Percentiles rank a stretch among this genome's conserved stretches.
Evolutionary conservation across 805 yeast species (phyloP).

Genomic region (Isabelozyma pseudorhagii): DNA sequence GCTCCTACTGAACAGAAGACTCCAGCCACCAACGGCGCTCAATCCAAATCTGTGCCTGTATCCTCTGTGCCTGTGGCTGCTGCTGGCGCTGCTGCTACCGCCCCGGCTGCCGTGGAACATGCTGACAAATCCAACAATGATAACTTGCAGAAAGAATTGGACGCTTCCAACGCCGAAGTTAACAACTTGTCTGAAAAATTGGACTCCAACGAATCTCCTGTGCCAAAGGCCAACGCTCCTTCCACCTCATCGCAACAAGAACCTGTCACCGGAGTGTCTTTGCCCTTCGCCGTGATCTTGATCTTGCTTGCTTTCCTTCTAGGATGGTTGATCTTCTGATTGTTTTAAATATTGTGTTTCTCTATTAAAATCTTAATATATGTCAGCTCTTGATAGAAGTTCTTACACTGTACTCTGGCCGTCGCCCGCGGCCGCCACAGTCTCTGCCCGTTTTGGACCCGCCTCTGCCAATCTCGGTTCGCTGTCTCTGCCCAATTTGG

Average conservation of each 20-base stretch:
- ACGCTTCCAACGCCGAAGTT: constrained; percentile 40
- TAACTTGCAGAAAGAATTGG: constrained; percentile 29
- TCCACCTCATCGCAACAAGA: constrained; percentile 17
- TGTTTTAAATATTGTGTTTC: neutral
- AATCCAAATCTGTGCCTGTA: neutral
- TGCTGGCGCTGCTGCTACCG: constrained; percentile 13
- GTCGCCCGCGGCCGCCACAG: no score
- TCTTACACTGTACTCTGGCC: no score
- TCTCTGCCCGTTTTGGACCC: no score
- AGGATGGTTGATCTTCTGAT: constrained; percentile 70
- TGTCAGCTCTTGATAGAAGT: no score
- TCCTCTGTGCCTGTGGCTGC: constrained; percentile 7
- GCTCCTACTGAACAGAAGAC: constrained; percentile 2
- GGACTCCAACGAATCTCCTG: constrained; percentile 32
- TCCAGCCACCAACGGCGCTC: neutral
- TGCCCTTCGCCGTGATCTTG: constrained; percentile 49
- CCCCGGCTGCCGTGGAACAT: constrained; percentile 1
- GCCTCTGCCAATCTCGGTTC: no score
- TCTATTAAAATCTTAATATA: no score
- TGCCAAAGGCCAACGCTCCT: constrained; percentile 9
- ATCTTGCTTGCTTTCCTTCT: constrained; percentile 52
- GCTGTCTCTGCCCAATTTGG: neutral
- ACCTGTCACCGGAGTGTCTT: constrained; percentile 48
- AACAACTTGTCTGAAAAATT: constrained; percentile 42
- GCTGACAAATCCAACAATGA: neutral